Evolutionary conservation across 257 asterid genomes (phyloP).

Genomic region (Solanum medicagineum): DNA sequence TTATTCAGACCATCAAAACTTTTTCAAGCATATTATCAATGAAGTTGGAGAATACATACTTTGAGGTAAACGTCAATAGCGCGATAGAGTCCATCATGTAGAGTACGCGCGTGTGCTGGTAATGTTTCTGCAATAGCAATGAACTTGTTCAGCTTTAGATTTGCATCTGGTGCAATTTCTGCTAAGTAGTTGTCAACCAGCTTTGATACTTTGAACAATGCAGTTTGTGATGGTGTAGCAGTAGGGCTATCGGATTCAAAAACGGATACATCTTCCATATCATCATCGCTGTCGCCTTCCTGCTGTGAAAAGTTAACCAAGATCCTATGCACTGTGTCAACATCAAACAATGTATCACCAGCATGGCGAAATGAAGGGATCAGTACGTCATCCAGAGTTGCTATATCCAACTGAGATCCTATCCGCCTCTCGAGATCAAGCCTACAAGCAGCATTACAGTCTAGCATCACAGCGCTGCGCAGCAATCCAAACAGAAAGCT

Average conservation of each 20-base stretch:
- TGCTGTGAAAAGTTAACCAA: slow-evolving; percentile 67
- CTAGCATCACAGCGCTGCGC: slow-evolving; percentile 70
- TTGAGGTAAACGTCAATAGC: slow-evolving; percentile 90
- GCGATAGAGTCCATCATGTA: slow-evolving; percentile 75
- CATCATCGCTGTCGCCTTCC: slow-evolving; percentile 66
- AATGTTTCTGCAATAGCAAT: slow-evolving; percentile 73
- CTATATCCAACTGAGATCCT: slow-evolving; percentile 66
- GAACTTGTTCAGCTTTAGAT: slow-evolving; percentile 71
- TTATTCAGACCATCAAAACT: background rate
- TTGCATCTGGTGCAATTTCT: slow-evolving; percentile 90
- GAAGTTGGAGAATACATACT: slow-evolving; percentile 22
- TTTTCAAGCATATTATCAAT: background rate
- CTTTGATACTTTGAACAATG: slow-evolving; percentile 68
- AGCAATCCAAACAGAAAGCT: slow-evolving; percentile 72
- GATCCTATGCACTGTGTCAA: slow-evolving; percentile 72
- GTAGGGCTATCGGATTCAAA: slow-evolving; percentile 68
- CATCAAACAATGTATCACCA: slow-evolving; percentile 81
- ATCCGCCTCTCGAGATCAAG: slow-evolving; percentile 83
- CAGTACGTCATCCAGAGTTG: slow-evolving; percentile 78
- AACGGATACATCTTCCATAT: slow-evolving; percentile 58
- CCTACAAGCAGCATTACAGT: slow-evolving; percentile 52
- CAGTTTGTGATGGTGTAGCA: slow-evolving; percentile 67
- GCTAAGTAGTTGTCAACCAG: slow-evolving; percentile 71
- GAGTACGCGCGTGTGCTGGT: slow-evolving; percentile 70
- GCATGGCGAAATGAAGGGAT: slow-evolving; percentile 76